Percentiles rank a stretch among this genome's conserved stretches.
Evolutionary conservation across 169 alveolate genomes (phyloP).

Genomic region (Plasmodium sp.): DNA sequence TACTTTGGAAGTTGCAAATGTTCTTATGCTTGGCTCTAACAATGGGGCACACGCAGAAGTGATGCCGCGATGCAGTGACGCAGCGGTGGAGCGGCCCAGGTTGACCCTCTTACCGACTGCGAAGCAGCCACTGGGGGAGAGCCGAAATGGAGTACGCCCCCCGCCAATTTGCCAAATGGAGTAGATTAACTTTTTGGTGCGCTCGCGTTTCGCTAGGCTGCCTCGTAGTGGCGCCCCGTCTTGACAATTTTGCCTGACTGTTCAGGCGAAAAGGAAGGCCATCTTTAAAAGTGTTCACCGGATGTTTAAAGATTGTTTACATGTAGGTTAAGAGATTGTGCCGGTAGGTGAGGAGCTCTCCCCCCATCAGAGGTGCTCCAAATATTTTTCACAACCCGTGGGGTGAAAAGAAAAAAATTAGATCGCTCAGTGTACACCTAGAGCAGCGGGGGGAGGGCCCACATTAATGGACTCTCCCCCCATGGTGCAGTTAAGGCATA

Average conservation of each 20-base stretch:
- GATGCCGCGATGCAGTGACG: background rate
- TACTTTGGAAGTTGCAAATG: background rate
- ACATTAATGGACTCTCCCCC: background rate
- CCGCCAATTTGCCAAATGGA: background rate
- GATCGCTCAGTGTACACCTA: background rate
- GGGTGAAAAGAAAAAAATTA: background rate
- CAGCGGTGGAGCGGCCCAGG: background rate
- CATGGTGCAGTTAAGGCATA: background rate
- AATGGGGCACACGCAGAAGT: background rate
- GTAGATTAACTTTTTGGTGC: background rate
- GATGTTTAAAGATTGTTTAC: too few relatives aligned
- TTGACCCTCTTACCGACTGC: background rate
- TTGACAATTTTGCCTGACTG: background rate
- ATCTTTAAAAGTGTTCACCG: background rate
- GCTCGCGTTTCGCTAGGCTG: background rate
- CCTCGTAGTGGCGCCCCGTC: background rate
- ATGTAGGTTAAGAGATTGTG: background rate
- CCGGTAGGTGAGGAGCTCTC: background rate
- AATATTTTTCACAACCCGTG: background rate
- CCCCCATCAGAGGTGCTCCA: background rate
- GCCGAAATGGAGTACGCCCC: too few relatives aligned
- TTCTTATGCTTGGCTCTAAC: background rate
- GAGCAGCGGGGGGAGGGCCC: background rate
- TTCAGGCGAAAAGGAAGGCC: background rate
- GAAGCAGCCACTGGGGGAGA: background rate